These are phyloP conservation scores for Lepraria neglecta DNA, from an alignment of 495 filamentous ascomycete species.

Conservation along the genomic window DNA sequence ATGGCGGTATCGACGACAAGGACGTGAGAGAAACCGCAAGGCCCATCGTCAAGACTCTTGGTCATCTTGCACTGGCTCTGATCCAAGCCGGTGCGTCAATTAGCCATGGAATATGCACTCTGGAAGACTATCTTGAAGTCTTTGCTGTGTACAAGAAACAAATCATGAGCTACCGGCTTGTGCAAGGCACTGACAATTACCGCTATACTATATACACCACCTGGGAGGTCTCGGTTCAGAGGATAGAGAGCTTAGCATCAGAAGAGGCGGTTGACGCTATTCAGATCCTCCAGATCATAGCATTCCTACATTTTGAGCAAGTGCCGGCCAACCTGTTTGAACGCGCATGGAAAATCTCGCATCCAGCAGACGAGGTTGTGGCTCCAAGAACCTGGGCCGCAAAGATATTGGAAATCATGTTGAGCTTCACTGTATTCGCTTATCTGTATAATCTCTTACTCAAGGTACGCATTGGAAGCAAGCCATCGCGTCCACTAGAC, in stretches of 20 bases:
- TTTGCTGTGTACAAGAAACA: conserved; percentile 25
- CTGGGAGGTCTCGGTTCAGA: conserved; percentile 32
- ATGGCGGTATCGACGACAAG: conserved; percentile 6
- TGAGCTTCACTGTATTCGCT: background rate
- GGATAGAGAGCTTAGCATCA: conserved; percentile 25
- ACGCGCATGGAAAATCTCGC: conserved; percentile 15
- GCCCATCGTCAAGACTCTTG: conserved; percentile 30
- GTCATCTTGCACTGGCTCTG: conserved; percentile 37
- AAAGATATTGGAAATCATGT: background rate
- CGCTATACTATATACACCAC: conserved; percentile 31
- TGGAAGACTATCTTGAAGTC: conserved; percentile 32
- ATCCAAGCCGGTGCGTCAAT: conserved; percentile 37
- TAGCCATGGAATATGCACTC: conserved; percentile 27
- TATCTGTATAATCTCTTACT: background rate
- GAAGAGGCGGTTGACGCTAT: conserved; percentile 25
- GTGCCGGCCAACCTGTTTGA: conserved; percentile 21
- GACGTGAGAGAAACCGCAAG: conserved; percentile 19
- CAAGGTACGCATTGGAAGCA: background rate
- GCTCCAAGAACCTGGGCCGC: background rate
- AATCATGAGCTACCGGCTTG: conserved; percentile 18
- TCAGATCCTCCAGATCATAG: conserved; percentile 31
- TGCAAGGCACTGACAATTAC: conserved; percentile 17
- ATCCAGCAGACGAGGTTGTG: background rate
- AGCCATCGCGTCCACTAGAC: background rate
- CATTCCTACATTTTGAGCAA: conserved; percentile 36